Conservation (phyloP, 352 stramenopile species). For the Pythium insidiosum region DNA sequence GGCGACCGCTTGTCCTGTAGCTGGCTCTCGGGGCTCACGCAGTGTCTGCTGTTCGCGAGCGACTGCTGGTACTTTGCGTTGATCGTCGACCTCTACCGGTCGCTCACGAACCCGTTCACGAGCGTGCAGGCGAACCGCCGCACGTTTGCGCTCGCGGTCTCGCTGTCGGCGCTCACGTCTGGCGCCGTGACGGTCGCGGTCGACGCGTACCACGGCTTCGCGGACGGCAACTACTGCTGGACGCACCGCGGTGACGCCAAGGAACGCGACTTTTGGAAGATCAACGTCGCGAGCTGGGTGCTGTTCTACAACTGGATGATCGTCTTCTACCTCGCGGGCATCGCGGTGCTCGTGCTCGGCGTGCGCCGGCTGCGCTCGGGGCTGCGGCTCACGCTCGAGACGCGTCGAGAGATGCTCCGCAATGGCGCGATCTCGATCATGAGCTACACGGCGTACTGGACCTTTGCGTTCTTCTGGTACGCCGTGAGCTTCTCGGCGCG, state of each 20-base stretch:
- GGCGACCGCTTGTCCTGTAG: slow-evolving; percentile 25
- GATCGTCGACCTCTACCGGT: slow-evolving; percentile 66
- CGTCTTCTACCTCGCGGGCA: slow-evolving; percentile 69
- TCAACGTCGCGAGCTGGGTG: slow-evolving; percentile 68
- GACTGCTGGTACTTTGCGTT: slow-evolving; percentile 82
- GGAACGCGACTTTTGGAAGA: slow-evolving; percentile 54
- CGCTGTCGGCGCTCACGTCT: slow-evolving; percentile 23
- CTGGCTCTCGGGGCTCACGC: slow-evolving; percentile 60
- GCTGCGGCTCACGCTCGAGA: slow-evolving; percentile 64
- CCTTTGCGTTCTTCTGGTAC: slow-evolving; percentile 74
- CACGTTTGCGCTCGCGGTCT: slow-evolving; percentile 61
- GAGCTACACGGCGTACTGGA: slow-evolving; percentile 82
- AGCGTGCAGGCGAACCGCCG: slow-evolving; percentile 58
- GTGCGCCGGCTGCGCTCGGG: slow-evolving; percentile 59
- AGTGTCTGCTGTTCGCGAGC: slow-evolving; percentile 73
- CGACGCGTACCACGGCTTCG: slow-evolving; percentile 30
- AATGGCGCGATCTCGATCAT: slow-evolving; percentile 73
- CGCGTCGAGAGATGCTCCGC: slow-evolving; percentile 67
- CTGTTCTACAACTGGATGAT: slow-evolving; percentile 86
- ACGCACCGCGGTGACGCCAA: slow-evolving; percentile 35
- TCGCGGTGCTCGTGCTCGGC: slow-evolving; percentile 57
- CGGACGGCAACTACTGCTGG: slow-evolving; percentile 77
- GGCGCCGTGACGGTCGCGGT: slow-evolving; percentile 25
- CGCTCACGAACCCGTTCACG: slow-evolving; percentile 81
- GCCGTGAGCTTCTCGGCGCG: slow-evolving; percentile 61